Conservation (phyloP, 2,329 filamentous ascomycete genomes). For the Beauveria bassiana region DNA sequence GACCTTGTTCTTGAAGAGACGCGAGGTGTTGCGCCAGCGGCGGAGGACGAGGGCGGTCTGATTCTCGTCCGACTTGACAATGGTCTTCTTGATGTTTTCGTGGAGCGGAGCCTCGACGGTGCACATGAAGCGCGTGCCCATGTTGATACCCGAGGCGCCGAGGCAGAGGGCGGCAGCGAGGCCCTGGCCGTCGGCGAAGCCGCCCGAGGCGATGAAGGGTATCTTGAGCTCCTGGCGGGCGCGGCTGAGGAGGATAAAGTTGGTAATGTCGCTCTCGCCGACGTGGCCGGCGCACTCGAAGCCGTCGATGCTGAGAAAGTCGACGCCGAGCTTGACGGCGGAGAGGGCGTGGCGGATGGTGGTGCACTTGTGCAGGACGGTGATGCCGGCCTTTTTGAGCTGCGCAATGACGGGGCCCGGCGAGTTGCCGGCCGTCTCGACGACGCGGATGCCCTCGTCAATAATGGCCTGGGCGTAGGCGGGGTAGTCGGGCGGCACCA, state of each 20-base stretch:
- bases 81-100: constrained; percentile 85
- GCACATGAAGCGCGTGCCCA: constrained; percentile 98
- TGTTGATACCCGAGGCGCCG: constrained; percentile 92
- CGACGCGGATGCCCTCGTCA: constrained; percentile 83
- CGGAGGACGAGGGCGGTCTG: constrained; percentile 84
- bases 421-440: constrained; percentile 84
- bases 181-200: constrained; percentile 90
- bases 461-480: constrained; percentile 90
- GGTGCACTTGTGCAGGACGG: constrained; percentile 94
- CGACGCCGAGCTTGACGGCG: constrained; percentile 88
- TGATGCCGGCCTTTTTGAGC: constrained; percentile 72
- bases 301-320: constrained; percentile 94
- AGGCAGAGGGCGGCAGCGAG: constrained; percentile 84
- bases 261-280: constrained; percentile 79
- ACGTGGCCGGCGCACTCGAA: constrained; percentile 95
- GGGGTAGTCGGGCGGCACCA: constrained; percentile 84
- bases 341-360: constrained; percentile 88
- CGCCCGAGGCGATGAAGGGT: constrained; percentile 92
- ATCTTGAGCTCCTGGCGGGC: constrained; percentile 77
- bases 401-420: constrained; percentile 85
- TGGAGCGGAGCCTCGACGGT: constrained; percentile 91
- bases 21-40: constrained; percentile 86
- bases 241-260: constrained; percentile 78
- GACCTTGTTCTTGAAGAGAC: constrained; percentile 87
- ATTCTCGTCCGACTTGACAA: constrained; percentile 80